A percentile compares a stretch with the other conserved stretches of the same genome.
These are phyloP conservation scores for Phytophthora melonis DNA, from an alignment of 352 stramenopile genomes.

Conservation along the genomic window DNA sequence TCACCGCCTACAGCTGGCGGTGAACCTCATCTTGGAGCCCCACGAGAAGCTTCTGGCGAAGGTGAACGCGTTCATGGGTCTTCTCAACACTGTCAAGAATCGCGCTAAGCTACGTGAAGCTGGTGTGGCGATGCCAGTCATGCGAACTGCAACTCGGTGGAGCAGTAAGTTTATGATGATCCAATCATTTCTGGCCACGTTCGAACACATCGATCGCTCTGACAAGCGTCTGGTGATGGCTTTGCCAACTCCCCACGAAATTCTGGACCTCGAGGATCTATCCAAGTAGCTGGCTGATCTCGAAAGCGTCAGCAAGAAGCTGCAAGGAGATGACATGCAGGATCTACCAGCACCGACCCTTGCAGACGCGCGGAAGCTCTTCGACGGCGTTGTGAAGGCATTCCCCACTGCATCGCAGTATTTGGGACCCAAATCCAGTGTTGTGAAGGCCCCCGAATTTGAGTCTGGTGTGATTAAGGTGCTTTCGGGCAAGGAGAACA, in stretches of 20 bases:
- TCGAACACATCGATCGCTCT: background rate
- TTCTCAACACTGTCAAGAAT: background rate
- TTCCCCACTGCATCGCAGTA: background rate
- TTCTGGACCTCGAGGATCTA: background rate
- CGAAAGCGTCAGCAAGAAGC: background rate
- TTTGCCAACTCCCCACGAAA: background rate
- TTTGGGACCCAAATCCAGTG: background rate
- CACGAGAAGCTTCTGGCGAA: background rate
- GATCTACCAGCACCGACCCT: background rate
- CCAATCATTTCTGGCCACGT: background rate
- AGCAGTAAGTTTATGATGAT: background rate
- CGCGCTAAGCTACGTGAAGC: background rate
- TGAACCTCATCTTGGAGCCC: background rate
- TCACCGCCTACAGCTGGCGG: background rate
- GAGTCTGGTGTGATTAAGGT: background rate
- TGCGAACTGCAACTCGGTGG: background rate
- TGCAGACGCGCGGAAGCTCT: background rate
- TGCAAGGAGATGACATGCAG: background rate
- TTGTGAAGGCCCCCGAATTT: background rate
- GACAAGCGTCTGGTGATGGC: background rate
- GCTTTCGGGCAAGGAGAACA: background rate
- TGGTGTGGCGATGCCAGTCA: background rate
- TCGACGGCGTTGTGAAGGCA: background rate
- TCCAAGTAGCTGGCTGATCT: background rate
- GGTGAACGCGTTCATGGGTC: background rate